These are phyloP conservation scores for Posidonia oceanica DNA, from an alignment of 116 monocot genomes.

Conservation along the genomic window DNA sequence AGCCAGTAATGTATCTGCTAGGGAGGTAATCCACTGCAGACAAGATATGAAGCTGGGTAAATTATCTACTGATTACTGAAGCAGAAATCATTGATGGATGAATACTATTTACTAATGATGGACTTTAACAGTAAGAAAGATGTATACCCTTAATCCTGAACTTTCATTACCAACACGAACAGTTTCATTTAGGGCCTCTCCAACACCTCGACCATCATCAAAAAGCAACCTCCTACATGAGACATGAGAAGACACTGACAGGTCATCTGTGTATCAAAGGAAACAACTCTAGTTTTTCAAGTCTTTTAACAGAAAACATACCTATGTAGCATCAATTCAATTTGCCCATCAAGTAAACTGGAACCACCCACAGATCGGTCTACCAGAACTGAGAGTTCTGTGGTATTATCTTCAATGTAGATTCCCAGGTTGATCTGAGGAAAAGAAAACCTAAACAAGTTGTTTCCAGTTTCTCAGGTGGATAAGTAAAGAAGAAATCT, in stretches of 20 bases:
- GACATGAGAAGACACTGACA: background rate
- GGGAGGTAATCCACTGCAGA: background rate
- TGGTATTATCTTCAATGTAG: constrained; percentile 57
- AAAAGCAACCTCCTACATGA: constrained; percentile 64
- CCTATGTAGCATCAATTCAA: constrained; percentile 97
- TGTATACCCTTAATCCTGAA: constrained; percentile 65
- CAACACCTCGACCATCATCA: constrained; percentile 95
- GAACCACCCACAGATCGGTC: constrained; percentile 88
- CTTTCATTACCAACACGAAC: constrained; percentile 42
- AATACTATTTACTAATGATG: background rate
- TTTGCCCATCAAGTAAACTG: constrained; percentile 79
- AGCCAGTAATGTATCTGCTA: background rate
- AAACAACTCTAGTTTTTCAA: background rate
- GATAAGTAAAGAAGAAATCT: background rate
- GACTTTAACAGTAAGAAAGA: background rate
- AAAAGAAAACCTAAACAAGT: background rate
- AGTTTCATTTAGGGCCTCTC: constrained; percentile 81
- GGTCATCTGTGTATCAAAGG: background rate
- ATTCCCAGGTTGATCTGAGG: constrained; percentile 96
- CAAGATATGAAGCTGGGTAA: background rate
- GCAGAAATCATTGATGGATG: background rate
- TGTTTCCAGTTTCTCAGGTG: background rate
- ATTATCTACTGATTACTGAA: background rate
- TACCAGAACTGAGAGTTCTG: constrained; percentile 77
- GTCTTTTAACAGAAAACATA: constrained; percentile 6